Conservation (phyloP, 2,329 filamentous ascomycete genomes). For the Westerdykella aurantiaca region DNA sequence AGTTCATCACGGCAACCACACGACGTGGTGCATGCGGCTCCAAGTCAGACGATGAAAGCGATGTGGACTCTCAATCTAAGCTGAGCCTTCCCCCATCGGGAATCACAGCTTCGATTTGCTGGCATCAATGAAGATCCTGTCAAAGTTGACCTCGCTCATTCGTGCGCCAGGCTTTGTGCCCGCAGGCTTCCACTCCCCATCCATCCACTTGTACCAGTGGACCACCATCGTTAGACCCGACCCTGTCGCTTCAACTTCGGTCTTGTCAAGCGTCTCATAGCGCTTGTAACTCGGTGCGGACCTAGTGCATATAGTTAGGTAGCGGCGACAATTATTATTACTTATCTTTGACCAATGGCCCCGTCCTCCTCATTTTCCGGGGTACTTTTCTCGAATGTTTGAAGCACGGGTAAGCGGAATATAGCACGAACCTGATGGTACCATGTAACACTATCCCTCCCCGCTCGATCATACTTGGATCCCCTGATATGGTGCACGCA, state of each 20-base stretch:
- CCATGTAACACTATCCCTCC: conserved; percentile 4
- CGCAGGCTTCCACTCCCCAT: conserved; percentile 2
- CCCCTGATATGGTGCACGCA: conserved; percentile 8
- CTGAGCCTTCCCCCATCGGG: background rate
- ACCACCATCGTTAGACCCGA: conserved; percentile 6
- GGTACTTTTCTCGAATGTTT: too few species aligned
- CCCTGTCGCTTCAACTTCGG: conserved; percentile 7
- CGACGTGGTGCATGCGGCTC: too few species aligned
- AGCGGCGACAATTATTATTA: too few species aligned
- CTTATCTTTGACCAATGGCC: too few species aligned
- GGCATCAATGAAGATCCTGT: conserved; percentile 2
- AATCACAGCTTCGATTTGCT: background rate
- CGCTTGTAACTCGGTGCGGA: conserved; percentile 8
- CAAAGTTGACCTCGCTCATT: conserved; percentile 9
- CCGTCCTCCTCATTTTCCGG: too few species aligned
- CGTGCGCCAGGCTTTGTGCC: conserved; percentile 1
- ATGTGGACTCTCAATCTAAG: too few species aligned
- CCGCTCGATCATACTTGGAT: conserved; percentile 7
- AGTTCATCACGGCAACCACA: too few species aligned
- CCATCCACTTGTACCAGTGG: conserved; percentile 6
- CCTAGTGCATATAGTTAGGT: background rate
- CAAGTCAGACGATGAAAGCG: too few species aligned
- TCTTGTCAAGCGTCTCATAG: conserved; percentile 5
- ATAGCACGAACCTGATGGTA: conserved; percentile 5
- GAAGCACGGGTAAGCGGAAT: too few species aligned